These are phyloP conservation scores for Penicillium sp. DNA, from an alignment of 2,329 filamentous ascomycete species.

Conservation along the genomic window DNA sequence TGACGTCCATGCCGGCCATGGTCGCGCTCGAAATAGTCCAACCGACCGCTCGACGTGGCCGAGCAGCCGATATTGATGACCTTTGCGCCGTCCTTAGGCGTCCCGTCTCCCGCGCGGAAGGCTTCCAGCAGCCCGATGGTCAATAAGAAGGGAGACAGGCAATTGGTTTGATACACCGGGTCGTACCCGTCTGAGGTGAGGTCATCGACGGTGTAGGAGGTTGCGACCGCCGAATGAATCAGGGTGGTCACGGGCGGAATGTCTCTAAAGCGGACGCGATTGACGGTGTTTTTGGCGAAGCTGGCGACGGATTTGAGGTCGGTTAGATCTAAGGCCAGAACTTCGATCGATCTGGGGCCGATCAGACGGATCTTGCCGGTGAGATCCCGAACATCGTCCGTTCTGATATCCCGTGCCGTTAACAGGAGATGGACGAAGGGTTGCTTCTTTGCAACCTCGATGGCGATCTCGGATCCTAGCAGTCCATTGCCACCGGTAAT, in stretches of 20 bases:
- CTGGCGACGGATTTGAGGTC: conserved; percentile 34
- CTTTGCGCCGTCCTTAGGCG: conserved; percentile 32
- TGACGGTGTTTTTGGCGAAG: conserved; percentile 35
- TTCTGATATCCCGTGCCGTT: conserved; percentile 32
- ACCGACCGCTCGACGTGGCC: conserved; percentile 30
- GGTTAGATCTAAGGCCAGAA: conserved; percentile 32
- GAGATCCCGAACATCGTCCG: conserved; percentile 31
- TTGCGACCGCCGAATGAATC: conserved; percentile 36
- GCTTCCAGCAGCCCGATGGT: conserved; percentile 39
- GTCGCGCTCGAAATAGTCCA: conserved; percentile 37
- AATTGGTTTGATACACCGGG: conserved; percentile 41
- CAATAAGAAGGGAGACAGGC: conserved; percentile 39
- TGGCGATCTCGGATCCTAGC: conserved; percentile 38
- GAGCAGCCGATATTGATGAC: conserved; percentile 42
- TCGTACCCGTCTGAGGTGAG: conserved; percentile 37
- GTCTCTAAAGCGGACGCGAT: conserved; percentile 34
- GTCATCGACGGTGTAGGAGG: conserved; percentile 35
- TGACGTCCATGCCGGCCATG: conserved; percentile 17
- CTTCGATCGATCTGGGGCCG: conserved; percentile 37
- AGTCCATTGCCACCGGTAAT: conserved; percentile 40
- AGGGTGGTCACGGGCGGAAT: conserved; percentile 38
- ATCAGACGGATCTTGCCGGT: conserved; percentile 33
- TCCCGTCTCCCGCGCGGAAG: conserved; percentile 37
- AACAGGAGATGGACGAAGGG: conserved; percentile 39
- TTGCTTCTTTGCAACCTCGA: conserved; percentile 38